These are phyloP conservation scores for Syncephalastrum contaminatum DNA, from an alignment of 371 early-diverging fungal genomes.

Conservation along the genomic window DNA sequence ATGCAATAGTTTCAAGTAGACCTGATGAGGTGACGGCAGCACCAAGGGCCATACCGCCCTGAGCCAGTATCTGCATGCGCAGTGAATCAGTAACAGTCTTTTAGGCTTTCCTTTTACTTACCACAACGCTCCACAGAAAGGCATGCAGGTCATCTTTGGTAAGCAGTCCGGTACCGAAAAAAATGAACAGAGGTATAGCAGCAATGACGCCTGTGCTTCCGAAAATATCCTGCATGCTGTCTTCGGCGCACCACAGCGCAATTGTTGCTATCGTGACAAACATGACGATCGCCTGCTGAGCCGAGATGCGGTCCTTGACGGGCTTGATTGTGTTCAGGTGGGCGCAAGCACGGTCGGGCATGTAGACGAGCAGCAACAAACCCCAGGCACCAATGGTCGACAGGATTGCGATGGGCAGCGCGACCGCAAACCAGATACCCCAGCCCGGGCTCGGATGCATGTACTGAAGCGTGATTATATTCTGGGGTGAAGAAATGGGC, in stretches of 20 bases:
- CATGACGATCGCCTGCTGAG: slow-evolving; percentile 58
- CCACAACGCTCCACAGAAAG: slow-evolving; percentile 91
- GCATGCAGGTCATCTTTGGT: slow-evolving; percentile 95
- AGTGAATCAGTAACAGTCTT: slow-evolving; percentile 77
- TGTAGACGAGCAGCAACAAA: slow-evolving; percentile 65
- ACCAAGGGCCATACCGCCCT: slow-evolving; percentile 93
- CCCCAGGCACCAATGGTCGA: slow-evolving; percentile 80
- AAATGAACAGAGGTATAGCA: slow-evolving; percentile 82
- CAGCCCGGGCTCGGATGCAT: slow-evolving; percentile 85
- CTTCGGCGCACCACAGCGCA: slow-evolving; percentile 86
- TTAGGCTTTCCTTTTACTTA: slow-evolving; percentile 94
- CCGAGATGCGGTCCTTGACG: slow-evolving; percentile 46
- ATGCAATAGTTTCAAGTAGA: slow-evolving; percentile 75
- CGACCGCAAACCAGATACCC: slow-evolving; percentile 79
- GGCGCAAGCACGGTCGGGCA: slow-evolving; percentile 53
- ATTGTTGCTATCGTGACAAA: slow-evolving; percentile 62
- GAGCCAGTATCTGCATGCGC: slow-evolving; percentile 85
- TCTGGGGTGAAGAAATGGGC: slow-evolving; percentile 94
- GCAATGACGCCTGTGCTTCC: slow-evolving; percentile 94
- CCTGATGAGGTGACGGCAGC: slow-evolving; percentile 24
- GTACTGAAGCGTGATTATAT: slow-evolving; percentile 79
- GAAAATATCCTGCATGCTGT: slow-evolving; percentile 60
- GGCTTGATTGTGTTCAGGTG: slow-evolving; percentile 49
- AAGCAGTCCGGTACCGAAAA: slow-evolving; percentile 87
- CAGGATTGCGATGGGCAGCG: slow-evolving; percentile 69